Conservation (phyloP, 441 rosid genomes). For the Corymbia calophylla region DNA sequence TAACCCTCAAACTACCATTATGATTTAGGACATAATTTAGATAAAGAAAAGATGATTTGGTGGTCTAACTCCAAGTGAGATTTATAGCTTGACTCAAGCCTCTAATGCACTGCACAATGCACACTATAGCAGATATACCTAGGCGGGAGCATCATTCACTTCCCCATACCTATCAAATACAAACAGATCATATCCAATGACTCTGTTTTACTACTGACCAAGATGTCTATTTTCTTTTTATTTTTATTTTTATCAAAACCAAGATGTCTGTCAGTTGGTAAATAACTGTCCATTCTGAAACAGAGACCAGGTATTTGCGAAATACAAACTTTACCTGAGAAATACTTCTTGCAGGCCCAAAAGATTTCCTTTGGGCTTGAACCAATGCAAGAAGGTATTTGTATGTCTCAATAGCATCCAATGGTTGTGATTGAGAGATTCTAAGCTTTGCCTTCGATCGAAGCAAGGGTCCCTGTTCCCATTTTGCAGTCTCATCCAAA, state of each 20-base stretch:
- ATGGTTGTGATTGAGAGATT: constrained; percentile 54
- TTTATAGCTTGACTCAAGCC: background rate
- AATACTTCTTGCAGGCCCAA: constrained; percentile 47
- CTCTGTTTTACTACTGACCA: background rate
- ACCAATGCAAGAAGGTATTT: constrained; percentile 85
- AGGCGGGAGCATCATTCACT: background rate
- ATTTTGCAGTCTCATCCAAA: constrained; percentile 83
- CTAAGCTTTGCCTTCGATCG: constrained; percentile 82
- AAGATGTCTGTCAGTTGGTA: background rate
- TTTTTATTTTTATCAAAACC: background rate
- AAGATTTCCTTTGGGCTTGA: constrained; percentile 86
- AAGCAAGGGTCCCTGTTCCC: constrained; percentile 84
- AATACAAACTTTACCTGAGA: constrained; percentile 42
- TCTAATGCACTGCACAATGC: background rate
- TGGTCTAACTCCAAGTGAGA: background rate
- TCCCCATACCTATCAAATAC: background rate
- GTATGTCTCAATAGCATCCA: constrained; percentile 79
- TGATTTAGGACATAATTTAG: background rate
- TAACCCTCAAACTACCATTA: background rate
- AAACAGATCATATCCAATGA: background rate
- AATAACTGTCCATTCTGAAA: background rate
- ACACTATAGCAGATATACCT: background rate
- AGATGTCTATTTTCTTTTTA: background rate
- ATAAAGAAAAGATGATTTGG: background rate
- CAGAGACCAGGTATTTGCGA: background rate